Evolutionary conservation across 257 asterid species (phyloP).

Genomic region (Vinca minor): DNA sequence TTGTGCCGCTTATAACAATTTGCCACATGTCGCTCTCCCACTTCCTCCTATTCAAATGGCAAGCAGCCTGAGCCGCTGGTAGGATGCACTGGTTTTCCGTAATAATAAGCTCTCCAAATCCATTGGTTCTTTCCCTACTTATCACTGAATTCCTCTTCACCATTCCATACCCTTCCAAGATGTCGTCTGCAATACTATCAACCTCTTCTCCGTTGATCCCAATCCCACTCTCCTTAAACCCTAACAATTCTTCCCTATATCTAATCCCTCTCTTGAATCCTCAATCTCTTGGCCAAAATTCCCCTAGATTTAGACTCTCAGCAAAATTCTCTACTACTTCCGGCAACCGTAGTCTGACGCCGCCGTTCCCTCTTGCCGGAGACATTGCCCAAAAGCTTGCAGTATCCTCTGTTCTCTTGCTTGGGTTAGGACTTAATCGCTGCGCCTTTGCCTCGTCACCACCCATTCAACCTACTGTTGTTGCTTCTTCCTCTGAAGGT

Average conservation of each 20-base stretch:
- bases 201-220: background rate
- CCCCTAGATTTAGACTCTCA: background rate
- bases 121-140: too few relatives aligned
- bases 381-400: slow-evolving; percentile 18
- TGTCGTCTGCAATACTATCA: background rate
- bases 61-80: too few relatives aligned
- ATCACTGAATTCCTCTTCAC: background rate
- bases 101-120: too few relatives aligned
- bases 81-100: too few relatives aligned
- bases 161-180: background rate
- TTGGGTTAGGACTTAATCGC: slow-evolving; percentile 11
- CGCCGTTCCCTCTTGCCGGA: slow-evolving; percentile 4
- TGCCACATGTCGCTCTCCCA: too few relatives aligned
- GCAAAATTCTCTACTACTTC: slow-evolving; percentile 6
- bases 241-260: background rate
- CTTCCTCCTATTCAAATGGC: too few relatives aligned
- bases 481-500: slow-evolving; percentile 4
- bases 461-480: background rate
- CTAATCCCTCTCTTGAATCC: background rate
- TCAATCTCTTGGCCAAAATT: background rate
- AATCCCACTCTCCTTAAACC: background rate
- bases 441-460: slow-evolving; percentile 10
- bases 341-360: background rate
- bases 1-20: too few relatives aligned
- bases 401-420: slow-evolving; percentile 16